Evolutionary conservation across 768 basidiomycete genomes (phyloP), one percentile per base, ranked within the genome.

Genomic region (Tylopilus balloui): DNA sequence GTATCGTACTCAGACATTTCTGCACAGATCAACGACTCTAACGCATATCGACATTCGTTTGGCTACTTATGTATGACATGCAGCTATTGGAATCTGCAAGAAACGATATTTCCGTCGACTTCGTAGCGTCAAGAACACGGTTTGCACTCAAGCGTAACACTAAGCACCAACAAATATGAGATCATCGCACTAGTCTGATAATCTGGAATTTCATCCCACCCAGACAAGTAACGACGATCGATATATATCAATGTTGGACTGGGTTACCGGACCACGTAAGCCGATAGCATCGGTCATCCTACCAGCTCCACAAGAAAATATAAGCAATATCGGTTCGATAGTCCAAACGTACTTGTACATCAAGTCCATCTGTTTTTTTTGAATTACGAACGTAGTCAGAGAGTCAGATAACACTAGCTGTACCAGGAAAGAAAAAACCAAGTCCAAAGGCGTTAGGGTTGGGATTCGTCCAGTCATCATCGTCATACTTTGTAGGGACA

Each of bases 311-410:
- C n/a, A n/a, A n/a, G n/a, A n/a, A 9, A 7, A 7, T 34, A 17
- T 17, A 20, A 19, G 35, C 9, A 6, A 36, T 20, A 5, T 19
- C 6, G 4, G 19, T 2, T 20, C 15, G 48, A 59, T 41, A 28
- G 56, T 52, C 51, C 51, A 14, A 45, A 15, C 28, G 23, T 59
- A 94, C 69, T 73, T 93, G 73, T 93, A 94, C 53, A 92, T 83
- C 62, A 88, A 70, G 28, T 91, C 88, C 89, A 88, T 71, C 86
- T 86, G 48, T 10, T 87, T 91, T 87, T 52, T 79, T 80, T 42
- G 43, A 20, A 54, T 53, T 52, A 48, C 60, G 38, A 41, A 49
- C 28, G 17, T 28, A 54, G 27, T 37, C 2, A 9, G 42, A 36
- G n/a, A 45, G 48, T 45, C 58, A 45, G 43, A 12, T 36, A 36